These are phyloP conservation scores for Penicillium coprophilum DNA, from an alignment of 495 filamentous ascomycete species.

Conservation along the genomic window DNA sequence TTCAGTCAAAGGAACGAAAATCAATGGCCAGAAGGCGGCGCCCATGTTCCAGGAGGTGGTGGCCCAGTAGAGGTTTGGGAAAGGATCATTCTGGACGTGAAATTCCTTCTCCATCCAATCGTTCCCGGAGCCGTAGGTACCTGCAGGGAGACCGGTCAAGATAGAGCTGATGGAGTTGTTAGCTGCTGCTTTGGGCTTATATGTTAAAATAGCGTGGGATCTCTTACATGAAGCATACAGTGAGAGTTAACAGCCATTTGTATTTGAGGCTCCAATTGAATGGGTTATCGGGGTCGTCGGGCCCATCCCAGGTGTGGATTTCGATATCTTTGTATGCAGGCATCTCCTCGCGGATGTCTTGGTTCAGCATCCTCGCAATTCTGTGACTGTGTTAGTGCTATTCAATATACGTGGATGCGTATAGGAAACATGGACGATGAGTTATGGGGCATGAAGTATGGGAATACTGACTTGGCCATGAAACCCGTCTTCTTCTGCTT, in stretches of 20 bases:
- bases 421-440: background rate
- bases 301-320: slow-evolving; percentile 37
- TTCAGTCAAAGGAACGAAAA: slow-evolving; percentile 55
- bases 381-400: slow-evolving; percentile 1
- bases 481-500: background rate
- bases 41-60: slow-evolving; percentile 54
- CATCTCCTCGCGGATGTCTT: slow-evolving; percentile 7
- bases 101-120: slow-evolving; percentile 39
- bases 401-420: background rate
- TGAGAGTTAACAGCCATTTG: slow-evolving; percentile 44
- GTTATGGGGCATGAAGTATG: background rate
- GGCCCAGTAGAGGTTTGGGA: slow-evolving; percentile 49
- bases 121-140: slow-evolving; percentile 42
- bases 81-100: slow-evolving; percentile 44
- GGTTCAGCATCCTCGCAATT: slow-evolving; percentile 1
- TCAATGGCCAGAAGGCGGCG: slow-evolving; percentile 51
- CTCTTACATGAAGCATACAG: slow-evolving; percentile 42
- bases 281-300: slow-evolving; percentile 36
- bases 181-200: background rate
- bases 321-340: slow-evolving; percentile 22
- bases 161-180: slow-evolving; percentile 30
- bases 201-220: background rate
- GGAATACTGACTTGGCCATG: slow-evolving; percentile 1
- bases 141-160: slow-evolving; percentile 43
- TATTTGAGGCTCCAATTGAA: slow-evolving; percentile 27